These are phyloP conservation scores for Phytophthora citrophthora DNA, from an alignment of 352 stramenopile genomes.

Conservation along the genomic window DNA sequence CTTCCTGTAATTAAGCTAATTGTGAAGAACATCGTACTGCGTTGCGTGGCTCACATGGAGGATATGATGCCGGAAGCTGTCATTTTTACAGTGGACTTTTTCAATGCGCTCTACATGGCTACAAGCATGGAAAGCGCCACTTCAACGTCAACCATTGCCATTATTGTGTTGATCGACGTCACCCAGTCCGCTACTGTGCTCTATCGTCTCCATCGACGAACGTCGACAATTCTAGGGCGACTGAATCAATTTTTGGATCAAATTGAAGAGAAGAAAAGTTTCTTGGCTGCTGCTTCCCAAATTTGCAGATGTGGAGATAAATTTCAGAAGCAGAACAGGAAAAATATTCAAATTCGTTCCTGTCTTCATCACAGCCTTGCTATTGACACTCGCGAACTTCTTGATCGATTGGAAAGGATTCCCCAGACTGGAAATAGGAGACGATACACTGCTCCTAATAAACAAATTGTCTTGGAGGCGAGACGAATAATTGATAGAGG, in stretches of 20 bases:
- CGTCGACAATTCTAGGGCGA: background rate
- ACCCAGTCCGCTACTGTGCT: slow-evolving; percentile 12
- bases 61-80: slow-evolving; percentile 45
- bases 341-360: slow-evolving; percentile 14
- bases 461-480: background rate
- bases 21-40: slow-evolving; percentile 33
- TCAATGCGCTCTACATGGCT: slow-evolving; percentile 35
- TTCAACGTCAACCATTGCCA: slow-evolving; percentile 21
- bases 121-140: slow-evolving; percentile 32
- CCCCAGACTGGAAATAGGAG: background rate
- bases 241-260: no score
- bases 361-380: slow-evolving; percentile 9
- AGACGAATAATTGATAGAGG: slow-evolving; percentile 1
- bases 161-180: slow-evolving; percentile 35
- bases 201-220: slow-evolving; percentile 18
- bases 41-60: slow-evolving; percentile 22
- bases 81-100: slow-evolving; percentile 39
- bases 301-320: slow-evolving; percentile 5
- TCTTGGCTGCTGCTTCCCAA: slow-evolving; percentile 1
- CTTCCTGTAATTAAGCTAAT: slow-evolving; percentile 35
- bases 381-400: background rate
- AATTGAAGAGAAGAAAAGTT: background rate
- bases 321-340: slow-evolving; percentile 15
- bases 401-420: slow-evolving; percentile 9
- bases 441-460: background rate